These are phyloP conservation scores for Paecilomyces niveus DNA, from an alignment of 2,329 filamentous ascomycete species.

Conservation along the genomic window DNA sequence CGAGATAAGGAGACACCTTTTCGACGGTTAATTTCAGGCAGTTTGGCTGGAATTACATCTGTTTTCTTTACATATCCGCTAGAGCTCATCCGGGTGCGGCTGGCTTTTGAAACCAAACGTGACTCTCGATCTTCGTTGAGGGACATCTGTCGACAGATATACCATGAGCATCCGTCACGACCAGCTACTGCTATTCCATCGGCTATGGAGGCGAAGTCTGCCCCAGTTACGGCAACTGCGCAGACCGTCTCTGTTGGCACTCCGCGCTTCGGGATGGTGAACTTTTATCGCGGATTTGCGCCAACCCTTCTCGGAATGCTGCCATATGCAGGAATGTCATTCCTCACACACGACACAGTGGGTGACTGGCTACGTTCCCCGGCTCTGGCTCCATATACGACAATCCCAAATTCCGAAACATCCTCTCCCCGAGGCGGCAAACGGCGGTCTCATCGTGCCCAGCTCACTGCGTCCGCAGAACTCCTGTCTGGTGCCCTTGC, in stretches of 20 bases:
- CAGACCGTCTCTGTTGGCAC: constrained; percentile 30
- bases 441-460: constrained; percentile 54
- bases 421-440: constrained; percentile 20
- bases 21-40: constrained; percentile 51
- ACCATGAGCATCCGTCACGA: constrained; percentile 59
- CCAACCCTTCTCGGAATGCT: constrained; percentile 92
- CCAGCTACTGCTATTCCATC: constrained; percentile 26
- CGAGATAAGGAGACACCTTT: constrained; percentile 71
- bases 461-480: constrained; percentile 78
- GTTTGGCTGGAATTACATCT: constrained; percentile 64
- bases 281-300: constrained; percentile 93
- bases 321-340: constrained; percentile 91
- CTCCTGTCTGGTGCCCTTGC: constrained; percentile 77
- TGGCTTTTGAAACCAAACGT: constrained; percentile 87
- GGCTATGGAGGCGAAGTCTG: constrained; percentile 34
- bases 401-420: constrained; percentile 53
- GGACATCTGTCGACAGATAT: constrained; percentile 80
- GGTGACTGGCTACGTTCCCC: constrained; percentile 75
- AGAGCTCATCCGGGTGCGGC: constrained; percentile 82
- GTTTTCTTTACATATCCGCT: constrained; percentile 96
- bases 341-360: constrained; percentile 86
- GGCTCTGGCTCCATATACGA: constrained; percentile 63
- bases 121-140: constrained; percentile 62
- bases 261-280: constrained; percentile 64
- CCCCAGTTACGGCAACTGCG: constrained; percentile 32